Evolutionary conservation across 2,329 filamentous ascomycete species (phyloP), one percentile per base, ranked within the genome.

Genomic region (Pseudogymnoascus sp.): DNA sequence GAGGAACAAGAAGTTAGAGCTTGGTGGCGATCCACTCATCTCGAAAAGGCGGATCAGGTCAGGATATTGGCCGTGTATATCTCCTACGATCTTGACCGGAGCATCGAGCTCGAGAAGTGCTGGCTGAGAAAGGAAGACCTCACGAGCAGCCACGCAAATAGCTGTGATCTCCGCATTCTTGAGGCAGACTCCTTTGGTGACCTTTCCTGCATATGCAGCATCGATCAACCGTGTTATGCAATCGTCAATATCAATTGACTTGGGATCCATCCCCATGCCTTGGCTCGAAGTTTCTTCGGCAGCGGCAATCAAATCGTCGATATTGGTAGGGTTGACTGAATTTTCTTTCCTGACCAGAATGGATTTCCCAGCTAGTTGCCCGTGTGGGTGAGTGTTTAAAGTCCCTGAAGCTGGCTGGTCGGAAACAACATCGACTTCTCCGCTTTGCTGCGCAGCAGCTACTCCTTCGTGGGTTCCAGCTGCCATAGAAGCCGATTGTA

Each of bases 131-230:
- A 99, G 79, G 65, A 99, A 90, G 8, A 93, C 82, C 74, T 99
- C 94, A 62, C 92, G 85, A 3, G 89, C 92, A 61, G 91, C 89
- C 64, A 89, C 85, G 74, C 94, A 99, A 66, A 99, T 93, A 63
- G 93, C 91, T 53, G 87, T 89, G 66, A 99, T 97, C 74, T 99
- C 94, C 38, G 94, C 94, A 72, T 99, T 97, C 79, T 96, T 97
- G 63, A 99, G 80, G 69, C 92, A 97, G 22, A 97, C 93, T 20
- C 91, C 91, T 80, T 99, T 99, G 64, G 94, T 97, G 68, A 97
- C 90, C 75, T 99, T 99, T 66, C 91, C 91, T 47, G 91, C 89
- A 72, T 99, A 99, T 11, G 90, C 94, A 8, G 94, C 93, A 74
- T 99, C 94, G 60, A 99, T 79, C 43, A 99, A 82, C 43, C 94